Base-by-base conservation (phyloP, 108 stramenopile genomes). In the Mayamaea pseudoterrestris region DNA sequence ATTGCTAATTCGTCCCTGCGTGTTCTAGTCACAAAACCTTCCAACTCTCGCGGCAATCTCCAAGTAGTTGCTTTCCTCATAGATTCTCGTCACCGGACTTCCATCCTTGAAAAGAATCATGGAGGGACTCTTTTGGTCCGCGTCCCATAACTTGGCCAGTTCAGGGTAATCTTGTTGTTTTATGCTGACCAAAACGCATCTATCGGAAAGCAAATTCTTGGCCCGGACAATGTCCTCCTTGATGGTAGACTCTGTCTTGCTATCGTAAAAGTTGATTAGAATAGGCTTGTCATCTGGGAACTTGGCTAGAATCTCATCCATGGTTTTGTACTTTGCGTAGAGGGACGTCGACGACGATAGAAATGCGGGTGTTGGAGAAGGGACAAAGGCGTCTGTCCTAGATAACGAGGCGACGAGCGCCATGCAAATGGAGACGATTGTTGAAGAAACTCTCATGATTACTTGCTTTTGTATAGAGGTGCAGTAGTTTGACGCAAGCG, bases 91-190 rank as follows among this genome's bases (percentile, higher is more conserved):
- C 8, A 63, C 55, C 0, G 72, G 72, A 11, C 29, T 60, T 37
- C 72, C 72, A 51, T 68, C 72, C 48, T 65, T 45, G 55, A 73
- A 73, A 23, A 73, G 35, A 51, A 73, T 73, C 72, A 73, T 73
- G 30, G 59, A 36, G 7, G 72, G 72, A 23, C 45, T 43, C 62
- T 57, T 59, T 20, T 39, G 29, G 37, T 42, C 41, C 43, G 53
- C 58, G 54, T 68, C 66, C 72, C 72, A 73, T 22, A 64, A 36
- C 55, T 73, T 73, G 43, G 72, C 66, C 11, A 73, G 8, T 44
- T 73, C 72, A 6, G 72, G 72, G 40, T 73, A 73, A 43, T 73
- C 72, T 57, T 73, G 72, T 44, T 73, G 72, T 39, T 73, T 73
- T 54, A 73, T 73, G 17, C 49, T 52, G 32, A 63, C 62, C 22